A percentile compares a stretch with the other conserved stretches of the same genome.
Evolutionary conservation across 228 moss, liverwort and hornwort genomes (phyloP).

Genomic region (Sphagnum magellanicum): DNA sequence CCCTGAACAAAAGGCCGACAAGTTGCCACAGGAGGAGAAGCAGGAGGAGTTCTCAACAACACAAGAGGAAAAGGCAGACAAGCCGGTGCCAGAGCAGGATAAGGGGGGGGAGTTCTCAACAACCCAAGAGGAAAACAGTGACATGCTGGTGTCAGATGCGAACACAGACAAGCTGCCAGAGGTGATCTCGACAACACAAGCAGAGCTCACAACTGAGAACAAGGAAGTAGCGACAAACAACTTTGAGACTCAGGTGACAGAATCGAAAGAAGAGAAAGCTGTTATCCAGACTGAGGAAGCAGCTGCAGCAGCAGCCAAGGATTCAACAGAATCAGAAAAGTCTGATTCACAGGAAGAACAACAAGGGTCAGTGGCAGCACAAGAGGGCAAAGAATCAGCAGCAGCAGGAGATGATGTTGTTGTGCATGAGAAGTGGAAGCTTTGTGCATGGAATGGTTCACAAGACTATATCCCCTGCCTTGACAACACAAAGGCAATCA

Average conservation of each 20-base stretch:
- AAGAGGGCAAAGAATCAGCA: neutral
- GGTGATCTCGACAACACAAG: slow-evolving; percentile 17
- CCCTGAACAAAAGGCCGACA: no score
- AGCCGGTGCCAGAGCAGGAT: neutral
- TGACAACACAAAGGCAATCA: slow-evolving; percentile 56
- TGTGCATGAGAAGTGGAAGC: slow-evolving; percentile 35
- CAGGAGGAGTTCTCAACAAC: neutral
- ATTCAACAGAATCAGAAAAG: neutral
- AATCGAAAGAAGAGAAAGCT: slow-evolving; percentile 31
- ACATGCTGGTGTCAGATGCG: neutral
- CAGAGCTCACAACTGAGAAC: slow-evolving; percentile 22
- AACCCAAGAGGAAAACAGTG: neutral
- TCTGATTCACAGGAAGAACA: neutral
- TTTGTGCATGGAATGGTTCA: slow-evolving; percentile 48
- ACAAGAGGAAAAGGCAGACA: neutral
- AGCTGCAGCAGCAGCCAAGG: neutral
- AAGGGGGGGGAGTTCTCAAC: neutral
- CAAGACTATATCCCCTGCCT: slow-evolving; percentile 90
- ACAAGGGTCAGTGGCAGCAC: neutral
- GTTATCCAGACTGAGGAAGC: neutral
- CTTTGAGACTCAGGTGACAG: slow-evolving; percentile 32
- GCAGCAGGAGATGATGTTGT: neutral
- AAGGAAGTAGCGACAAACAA: slow-evolving; percentile 15
- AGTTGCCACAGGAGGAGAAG: neutral
- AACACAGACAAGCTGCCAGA: neutral